phyloP scores from a whole-genome alignment of 2,329 filamentous ascomycete genomes.

The Dissoconium aciculare region DNA sequence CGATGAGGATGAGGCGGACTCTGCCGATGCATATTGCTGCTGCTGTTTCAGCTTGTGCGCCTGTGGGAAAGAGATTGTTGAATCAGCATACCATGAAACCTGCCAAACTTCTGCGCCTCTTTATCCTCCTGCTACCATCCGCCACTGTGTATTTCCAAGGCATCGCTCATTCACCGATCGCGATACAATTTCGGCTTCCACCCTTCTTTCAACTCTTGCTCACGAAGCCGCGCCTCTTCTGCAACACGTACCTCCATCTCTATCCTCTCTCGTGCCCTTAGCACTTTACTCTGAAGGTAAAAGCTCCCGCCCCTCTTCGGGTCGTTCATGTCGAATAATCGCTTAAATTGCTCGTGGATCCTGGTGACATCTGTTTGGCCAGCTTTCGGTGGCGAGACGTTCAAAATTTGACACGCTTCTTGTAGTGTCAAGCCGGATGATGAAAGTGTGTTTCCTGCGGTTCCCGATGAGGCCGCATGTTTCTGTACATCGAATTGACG shows the following conservation, averaged over 20 bases:
- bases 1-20: conserved; percentile 6
- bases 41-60: conserved; percentile 18
- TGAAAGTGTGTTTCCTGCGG: conserved; percentile 39
- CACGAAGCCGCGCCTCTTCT: conserved; percentile 53
- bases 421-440: conserved; percentile 74
- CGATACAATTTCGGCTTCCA: conserved; percentile 95
- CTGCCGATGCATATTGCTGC: conserved; percentile 8
- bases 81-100: conserved; percentile 8
- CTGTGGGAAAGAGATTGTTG: conserved; percentile 13
- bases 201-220: conserved; percentile 67
- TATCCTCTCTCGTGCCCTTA: conserved; percentile 80
- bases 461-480: conserved; percentile 19
- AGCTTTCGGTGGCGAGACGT: conserved; percentile 74
- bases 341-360: conserved; percentile 79
- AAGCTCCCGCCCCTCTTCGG: conserved; percentile 93
- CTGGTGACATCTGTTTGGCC: conserved; percentile 65
- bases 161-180: conserved; percentile 39
- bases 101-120: neutral
- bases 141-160: neutral
- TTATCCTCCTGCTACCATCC: neutral
- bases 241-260: conserved; percentile 69
- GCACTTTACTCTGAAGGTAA: conserved; percentile 93
- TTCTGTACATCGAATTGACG: too few species aligned
- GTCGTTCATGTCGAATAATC: conserved; percentile 85
- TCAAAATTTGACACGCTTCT: conserved; percentile 93